These are phyloP conservation scores for Sistotremastrum niveocremeum DNA, from an alignment of 768 basidiomycete genomes.

Conservation along the genomic window DNA sequence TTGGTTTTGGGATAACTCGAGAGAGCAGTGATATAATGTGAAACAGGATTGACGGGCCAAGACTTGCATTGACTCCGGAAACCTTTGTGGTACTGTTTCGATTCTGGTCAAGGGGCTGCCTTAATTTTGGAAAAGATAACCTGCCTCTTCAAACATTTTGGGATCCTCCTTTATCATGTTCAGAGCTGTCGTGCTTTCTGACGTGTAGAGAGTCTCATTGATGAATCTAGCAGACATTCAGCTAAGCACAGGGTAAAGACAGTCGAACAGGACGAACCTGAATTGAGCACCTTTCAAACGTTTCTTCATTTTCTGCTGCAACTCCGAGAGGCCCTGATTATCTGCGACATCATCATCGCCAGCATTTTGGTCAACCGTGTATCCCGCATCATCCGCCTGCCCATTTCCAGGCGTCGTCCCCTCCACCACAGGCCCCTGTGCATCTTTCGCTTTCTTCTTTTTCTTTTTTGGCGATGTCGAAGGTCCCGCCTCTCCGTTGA, in stretches of 20 bases:
- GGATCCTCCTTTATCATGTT: conserved; percentile 79
- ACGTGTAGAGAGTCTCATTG: conserved; percentile 89
- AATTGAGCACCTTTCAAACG: conserved; percentile 81
- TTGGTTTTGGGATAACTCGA: conserved; percentile 49
- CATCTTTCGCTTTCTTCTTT: conserved; percentile 12
- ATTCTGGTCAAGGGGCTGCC: neutral
- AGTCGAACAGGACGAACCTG: conserved; percentile 36
- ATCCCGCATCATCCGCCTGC: neutral
- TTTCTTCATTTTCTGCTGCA: conserved; percentile 69
- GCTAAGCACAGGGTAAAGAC: neutral
- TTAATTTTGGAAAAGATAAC: conserved; percentile 9
- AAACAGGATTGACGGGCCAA: conserved; percentile 93
- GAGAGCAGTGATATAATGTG: conserved; percentile 58
- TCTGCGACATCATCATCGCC: neutral
- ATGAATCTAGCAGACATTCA: conserved; percentile 44
- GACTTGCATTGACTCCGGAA: conserved; percentile 84
- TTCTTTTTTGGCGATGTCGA: conserved; percentile 4
- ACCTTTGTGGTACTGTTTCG: conserved; percentile 76
- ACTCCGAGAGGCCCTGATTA: conserved; percentile 34
- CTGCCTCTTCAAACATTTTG: conserved; percentile 69
- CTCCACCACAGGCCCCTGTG: conserved; percentile 11
- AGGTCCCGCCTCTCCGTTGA: neutral
- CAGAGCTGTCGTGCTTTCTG: conserved; percentile 57
- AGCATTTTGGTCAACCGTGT: neutral
- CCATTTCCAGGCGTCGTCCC: neutral